Base-by-base conservation (phyloP, 1,284 basidiomycete species). In the Mycocalia duriaeana region DNA sequence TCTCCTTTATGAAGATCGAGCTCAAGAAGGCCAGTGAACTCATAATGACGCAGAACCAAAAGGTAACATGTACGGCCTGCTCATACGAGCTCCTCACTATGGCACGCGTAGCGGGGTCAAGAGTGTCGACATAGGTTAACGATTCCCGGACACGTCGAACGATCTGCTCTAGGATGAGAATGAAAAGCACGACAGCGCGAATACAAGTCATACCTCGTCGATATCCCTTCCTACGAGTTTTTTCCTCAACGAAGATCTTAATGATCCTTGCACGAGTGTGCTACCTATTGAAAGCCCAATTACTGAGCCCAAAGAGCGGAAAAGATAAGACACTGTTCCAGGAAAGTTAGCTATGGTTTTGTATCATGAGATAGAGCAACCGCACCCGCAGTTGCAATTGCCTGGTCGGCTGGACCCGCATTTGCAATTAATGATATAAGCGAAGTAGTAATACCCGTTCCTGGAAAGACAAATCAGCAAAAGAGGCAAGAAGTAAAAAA, bases 351-450 rank as follows among this genome's bases (percentile, higher is more conserved):
- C 23, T 3, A 36, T 3, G 6, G 22, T 4, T 25, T 19, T 6
- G 38, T 25, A 28, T 8, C 2, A 47, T 6, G 9, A 14, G 22
- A 25, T 16, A 24, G 25, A 38, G 6, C 18, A 19, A 34, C 56
- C 69, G 18, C 31, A 78, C 80, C 76, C 31, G 81, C 80, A 3
- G 79, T 84, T 1, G 80, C 79, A 28, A 82, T 76, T 4, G 81
- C 81, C 55, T 83, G 81, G 56, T 84, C 78, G 34, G 64, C 69
- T 22, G 72, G 68, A 0, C 80, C 77, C 1, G 79, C 79, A 58
- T 82, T 82, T 1, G 80, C 77, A 37, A 82, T 81, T 34, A 82
- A 64, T 0, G 80, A 73, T 31, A 83, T 71, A 22, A 84, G 65
- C 28, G 73, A 77, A 0, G 76, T 81, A 0, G 80, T 82, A 7